Evolutionary conservation across 768 basidiomycete species (phyloP).

Genomic region (Agrocybe pediades): DNA sequence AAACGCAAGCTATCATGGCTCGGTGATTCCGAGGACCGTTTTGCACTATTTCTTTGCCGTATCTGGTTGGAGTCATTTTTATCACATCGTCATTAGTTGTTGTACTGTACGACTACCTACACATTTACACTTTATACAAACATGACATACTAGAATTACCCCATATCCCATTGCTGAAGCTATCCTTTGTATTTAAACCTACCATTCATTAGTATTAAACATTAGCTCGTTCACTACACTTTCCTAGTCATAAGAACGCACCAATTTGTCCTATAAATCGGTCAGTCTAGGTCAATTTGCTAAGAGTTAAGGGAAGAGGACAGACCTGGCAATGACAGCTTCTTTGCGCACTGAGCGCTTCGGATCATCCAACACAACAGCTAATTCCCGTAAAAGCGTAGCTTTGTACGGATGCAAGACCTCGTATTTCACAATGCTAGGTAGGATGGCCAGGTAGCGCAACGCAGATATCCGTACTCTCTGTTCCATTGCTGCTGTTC

Average conservation of each 20-base stretch:
- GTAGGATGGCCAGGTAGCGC: conserved; percentile 71
- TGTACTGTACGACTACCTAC: conserved; percentile 29
- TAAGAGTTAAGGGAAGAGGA: background rate
- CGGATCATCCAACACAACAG: conserved; percentile 85
- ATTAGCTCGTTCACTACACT: background rate
- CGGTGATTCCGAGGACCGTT: conserved; percentile 38
- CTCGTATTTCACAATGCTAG: conserved; percentile 78
- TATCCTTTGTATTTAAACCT: conserved; percentile 67
- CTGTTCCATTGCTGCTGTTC: conserved; percentile 36
- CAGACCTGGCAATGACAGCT: conserved; percentile 78
- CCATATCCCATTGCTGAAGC: conserved; percentile 21
- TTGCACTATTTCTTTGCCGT: conserved; percentile 11
- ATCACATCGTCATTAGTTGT: conserved; percentile 33
- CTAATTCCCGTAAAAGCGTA: conserved; percentile 72
- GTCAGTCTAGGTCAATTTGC: background rate
- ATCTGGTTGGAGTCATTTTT: conserved; percentile 22
- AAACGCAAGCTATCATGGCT: conserved; percentile 84
- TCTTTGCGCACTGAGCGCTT: conserved; percentile 80
- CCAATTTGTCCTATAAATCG: conserved; percentile 47
- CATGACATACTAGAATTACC: conserved; percentile 26
- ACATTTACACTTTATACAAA: conserved; percentile 18
- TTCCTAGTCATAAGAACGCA: conserved; percentile 21
- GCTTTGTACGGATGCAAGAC: conserved; percentile 80
- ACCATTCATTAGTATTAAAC: conserved; percentile 23
- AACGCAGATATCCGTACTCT: conserved; percentile 77